These are phyloP conservation scores for Claviceps sp. DNA, from an alignment of 2,329 filamentous ascomycete species.

Conservation along the genomic window DNA sequence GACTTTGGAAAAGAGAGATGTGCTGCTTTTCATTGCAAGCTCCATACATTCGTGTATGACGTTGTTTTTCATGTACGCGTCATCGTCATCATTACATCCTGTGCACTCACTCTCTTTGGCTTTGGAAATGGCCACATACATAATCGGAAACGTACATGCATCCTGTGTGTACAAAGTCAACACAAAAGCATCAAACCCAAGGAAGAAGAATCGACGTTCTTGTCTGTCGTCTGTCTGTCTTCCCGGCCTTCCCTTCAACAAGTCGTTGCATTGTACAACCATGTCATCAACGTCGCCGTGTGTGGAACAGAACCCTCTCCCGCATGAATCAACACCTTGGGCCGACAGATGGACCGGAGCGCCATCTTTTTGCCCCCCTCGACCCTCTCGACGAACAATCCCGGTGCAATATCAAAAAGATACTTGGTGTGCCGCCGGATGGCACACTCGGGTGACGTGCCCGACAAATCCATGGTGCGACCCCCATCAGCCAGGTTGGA, in stretches of 20 bases:
- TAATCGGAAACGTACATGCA: no score
- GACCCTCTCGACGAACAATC: slow-evolving; percentile 23
- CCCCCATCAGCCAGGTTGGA: slow-evolving; percentile 21
- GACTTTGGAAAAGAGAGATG: neutral
- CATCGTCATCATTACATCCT: no score
- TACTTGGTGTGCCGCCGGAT: slow-evolving; percentile 19
- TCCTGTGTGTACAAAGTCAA: neutral
- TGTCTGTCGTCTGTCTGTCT: neutral
- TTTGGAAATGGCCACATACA: no score
- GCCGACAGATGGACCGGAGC: slow-evolving; percentile 20
- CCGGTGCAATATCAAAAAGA: slow-evolving; percentile 23
- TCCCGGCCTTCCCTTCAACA: neutral
- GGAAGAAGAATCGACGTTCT: neutral
- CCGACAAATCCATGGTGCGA: slow-evolving; percentile 15
- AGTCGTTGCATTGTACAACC: slow-evolving; percentile 11
- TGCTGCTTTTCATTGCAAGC: no score
- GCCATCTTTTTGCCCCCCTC: slow-evolving; percentile 19
- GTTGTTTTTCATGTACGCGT: no score
- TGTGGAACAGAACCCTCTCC: slow-evolving; percentile 15
- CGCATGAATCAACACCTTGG: slow-evolving; percentile 20
- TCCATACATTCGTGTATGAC: no score
- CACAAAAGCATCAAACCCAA: neutral
- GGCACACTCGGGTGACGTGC: slow-evolving; percentile 16
- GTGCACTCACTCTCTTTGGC: no score
- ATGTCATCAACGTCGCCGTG: slow-evolving; percentile 20